Evolutionary conservation across 202 grass and related monocot species (phyloP).

Genomic region (Schoenoplectus tabernaemontani): DNA sequence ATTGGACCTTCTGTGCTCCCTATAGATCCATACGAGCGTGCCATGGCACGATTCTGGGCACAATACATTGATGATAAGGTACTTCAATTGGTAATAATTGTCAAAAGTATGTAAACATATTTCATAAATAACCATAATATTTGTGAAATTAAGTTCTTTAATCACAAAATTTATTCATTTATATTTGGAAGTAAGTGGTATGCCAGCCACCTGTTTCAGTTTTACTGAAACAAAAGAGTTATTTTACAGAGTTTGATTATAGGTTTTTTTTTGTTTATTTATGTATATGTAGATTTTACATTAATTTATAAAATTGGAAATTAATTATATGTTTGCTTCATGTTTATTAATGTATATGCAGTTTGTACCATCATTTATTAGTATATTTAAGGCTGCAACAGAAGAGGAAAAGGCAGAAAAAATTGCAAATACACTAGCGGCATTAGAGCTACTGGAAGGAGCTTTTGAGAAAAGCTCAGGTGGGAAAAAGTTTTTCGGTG

Average conservation of each 20-base stretch:
- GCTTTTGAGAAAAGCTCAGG: conserved; percentile 32
- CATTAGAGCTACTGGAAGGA: conserved; percentile 29
- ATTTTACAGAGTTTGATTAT: no score
- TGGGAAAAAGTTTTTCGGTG: conserved; percentile 42
- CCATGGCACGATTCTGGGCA: conserved; percentile 35
- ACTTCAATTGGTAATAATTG: background rate
- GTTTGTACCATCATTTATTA: conserved; percentile 23
- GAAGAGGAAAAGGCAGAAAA: conserved; percentile 28
- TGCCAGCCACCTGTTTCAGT: no score
- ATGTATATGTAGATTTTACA: no score
- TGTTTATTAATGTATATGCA: background rate
- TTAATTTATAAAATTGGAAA: background rate
- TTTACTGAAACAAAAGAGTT: no score
- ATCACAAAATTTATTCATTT: no score
- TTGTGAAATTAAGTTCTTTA: background rate
- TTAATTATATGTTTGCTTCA: background rate
- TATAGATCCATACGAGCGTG: conserved; percentile 32
- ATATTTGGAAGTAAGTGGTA: no score
- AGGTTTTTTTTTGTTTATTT: no score
- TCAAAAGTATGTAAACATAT: background rate
- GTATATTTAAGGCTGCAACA: conserved; percentile 21
- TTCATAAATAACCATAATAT: background rate
- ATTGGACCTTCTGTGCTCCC: conserved; percentile 21
- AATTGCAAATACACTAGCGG: conserved; percentile 2
- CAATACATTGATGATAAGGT: conserved; percentile 38